Evolutionary conservation across 2,329 filamentous ascomycete genomes (phyloP).

Genomic region (Sporothrix schenckii): DNA sequence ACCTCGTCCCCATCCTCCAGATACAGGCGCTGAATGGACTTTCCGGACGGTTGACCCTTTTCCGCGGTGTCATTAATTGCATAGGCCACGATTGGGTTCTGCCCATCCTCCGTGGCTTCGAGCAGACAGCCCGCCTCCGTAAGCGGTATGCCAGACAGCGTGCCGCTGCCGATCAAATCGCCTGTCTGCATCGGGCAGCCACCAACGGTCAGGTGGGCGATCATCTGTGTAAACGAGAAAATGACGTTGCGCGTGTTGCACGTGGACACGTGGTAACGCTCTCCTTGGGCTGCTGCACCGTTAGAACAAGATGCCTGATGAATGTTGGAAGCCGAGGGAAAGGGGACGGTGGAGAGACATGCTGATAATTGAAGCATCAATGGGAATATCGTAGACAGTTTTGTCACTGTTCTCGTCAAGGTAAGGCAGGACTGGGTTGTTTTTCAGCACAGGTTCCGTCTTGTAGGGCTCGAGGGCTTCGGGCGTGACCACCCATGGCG

Average conservation of each 20-base stretch:
- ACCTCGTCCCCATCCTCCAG: conserved; percentile 6
- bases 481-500: conserved; percentile 75
- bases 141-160: not conserved
- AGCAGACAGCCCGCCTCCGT: not conserved
- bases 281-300: conserved; percentile 3
- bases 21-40: conserved; percentile 6
- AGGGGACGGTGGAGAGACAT: not conserved
- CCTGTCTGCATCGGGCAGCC: conserved; percentile 17
- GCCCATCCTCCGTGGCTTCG: not conserved
- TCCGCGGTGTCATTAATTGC: not conserved
- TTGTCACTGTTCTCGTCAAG: not conserved
- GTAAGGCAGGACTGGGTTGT: not conserved
- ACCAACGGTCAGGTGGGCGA: conserved; percentile 13
- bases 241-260: conserved; percentile 20
- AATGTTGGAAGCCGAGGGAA: not conserved
- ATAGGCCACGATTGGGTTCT: not conserved
- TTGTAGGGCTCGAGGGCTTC: conserved; percentile 59
- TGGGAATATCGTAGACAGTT: not conserved
- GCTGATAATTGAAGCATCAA: not conserved
- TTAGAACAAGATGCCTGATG: not conserved
- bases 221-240: conserved; percentile 22
- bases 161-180: conserved; percentile 11
- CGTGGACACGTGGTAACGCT: not conserved
- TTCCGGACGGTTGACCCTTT: not conserved
- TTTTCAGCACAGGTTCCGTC: conserved; percentile 1